Evolutionary conservation across 202 grass and related monocot species (phyloP).

Genomic region (Carex arenaria): DNA sequence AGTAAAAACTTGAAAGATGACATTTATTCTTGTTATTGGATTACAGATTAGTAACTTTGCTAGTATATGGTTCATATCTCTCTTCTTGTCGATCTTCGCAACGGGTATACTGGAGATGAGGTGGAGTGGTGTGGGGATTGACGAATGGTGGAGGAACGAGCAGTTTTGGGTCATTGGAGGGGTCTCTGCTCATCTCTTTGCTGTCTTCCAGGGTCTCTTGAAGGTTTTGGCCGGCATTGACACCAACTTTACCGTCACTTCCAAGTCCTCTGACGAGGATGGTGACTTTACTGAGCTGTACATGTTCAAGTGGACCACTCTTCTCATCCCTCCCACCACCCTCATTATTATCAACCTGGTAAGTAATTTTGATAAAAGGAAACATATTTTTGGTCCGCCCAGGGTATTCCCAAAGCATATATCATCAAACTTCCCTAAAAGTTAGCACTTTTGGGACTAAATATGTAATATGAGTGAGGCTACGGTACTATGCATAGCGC

Average conservation of each 20-base stretch:
- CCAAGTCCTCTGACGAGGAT: constrained; percentile 73
- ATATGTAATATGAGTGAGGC: neutral
- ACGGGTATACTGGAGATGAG: constrained; percentile 92
- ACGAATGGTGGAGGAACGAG: constrained; percentile 88
- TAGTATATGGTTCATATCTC: constrained; percentile 86
- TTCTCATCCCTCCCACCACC: constrained; percentile 74
- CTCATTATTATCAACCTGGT: constrained; percentile 76
- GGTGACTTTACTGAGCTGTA: constrained; percentile 64
- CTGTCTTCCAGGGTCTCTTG: constrained; percentile 71
- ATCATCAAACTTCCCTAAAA: neutral
- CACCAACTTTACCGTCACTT: constrained; percentile 80
- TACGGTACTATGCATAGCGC: too few relatives aligned
- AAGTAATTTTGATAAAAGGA: neutral
- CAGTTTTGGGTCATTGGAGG: constrained; percentile 91
- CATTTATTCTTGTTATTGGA: constrained; percentile 1
- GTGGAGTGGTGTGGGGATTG: constrained; percentile 82
- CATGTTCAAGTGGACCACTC: constrained; percentile 86
- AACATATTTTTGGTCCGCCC: neutral
- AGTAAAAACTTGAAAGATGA: neutral
- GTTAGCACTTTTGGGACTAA: neutral
- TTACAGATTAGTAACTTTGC: constrained; percentile 81
- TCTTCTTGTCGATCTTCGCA: constrained; percentile 81
- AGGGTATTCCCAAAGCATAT: neutral
- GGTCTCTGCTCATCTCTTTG: constrained; percentile 69
- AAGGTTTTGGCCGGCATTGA: constrained; percentile 74